phyloP scores from a whole-genome alignment of 495 filamentous ascomycete genomes.

The Apiosordaria backusii region DNA sequence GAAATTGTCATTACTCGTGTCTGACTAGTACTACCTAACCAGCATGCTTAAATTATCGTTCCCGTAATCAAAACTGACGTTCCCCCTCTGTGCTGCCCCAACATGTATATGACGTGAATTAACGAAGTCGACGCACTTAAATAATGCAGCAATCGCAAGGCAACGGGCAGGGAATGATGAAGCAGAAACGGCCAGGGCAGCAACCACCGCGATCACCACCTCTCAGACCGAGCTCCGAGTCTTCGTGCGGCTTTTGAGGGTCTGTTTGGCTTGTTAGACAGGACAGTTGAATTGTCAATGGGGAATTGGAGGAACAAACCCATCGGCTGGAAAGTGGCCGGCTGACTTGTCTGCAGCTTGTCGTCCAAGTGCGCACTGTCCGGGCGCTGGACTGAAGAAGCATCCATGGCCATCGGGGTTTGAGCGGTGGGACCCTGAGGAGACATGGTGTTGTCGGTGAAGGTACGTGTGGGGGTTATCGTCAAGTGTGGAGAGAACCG shows the following conservation, averaged over 20 bases:
- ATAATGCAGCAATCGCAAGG: conserved; percentile 45
- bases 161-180: conserved; percentile 43
- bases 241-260: conserved; percentile 36
- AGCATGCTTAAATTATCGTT: too few species aligned
- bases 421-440: neutral
- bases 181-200: conserved; percentile 45
- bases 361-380: neutral
- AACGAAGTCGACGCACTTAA: too few species aligned
- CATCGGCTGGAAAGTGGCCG: neutral
- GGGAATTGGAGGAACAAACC: neutral
- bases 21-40: too few species aligned
- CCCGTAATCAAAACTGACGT: too few species aligned
- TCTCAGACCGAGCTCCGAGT: conserved; percentile 32
- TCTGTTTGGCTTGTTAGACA: conserved; percentile 22
- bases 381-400: neutral
- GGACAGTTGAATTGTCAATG: neutral
- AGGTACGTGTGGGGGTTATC: neutral
- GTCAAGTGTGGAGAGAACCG: neutral
- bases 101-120: too few species aligned
- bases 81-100: too few species aligned
- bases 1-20: too few species aligned
- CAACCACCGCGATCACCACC: conserved; percentile 35
- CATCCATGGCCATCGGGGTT: neutral
- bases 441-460: neutral
- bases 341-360: conserved; percentile 5